Evolutionary conservation across 768 basidiomycete species (phyloP), one percentile per base, ranked within the genome.

Genomic region (Kwoniella newhampshirensis): DNA sequence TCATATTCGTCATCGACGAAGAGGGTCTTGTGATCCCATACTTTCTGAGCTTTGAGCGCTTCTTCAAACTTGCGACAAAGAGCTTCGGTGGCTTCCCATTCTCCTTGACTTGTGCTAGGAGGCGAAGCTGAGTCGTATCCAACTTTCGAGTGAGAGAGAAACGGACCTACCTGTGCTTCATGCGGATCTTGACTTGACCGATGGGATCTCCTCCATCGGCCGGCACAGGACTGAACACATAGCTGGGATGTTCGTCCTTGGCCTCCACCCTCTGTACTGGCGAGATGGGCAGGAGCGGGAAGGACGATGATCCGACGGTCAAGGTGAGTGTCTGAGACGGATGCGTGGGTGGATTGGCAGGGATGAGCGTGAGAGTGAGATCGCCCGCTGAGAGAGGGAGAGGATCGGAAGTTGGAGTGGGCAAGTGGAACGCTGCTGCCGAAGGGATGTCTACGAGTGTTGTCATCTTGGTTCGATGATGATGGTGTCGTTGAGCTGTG

Each of bases 1-100:
- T 71, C 66, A 25, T 65, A 68, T 49, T 74, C 71, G 52, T 71
- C 73, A 40, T 71, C 64, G n/a, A 64, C 63, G 39, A 67, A 72
- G 1, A 67, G 53, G 30, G 55, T 57, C 40, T 51, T 59, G 40
- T 74, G 71, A 27, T 73, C 59, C 73, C 73, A 76, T n/a, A 71
- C 60, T 17, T 60, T 54, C 20, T 73, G 58, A 7, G 57, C 47
- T 44, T 70, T 70, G n/a, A 76, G 52, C 0, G 43, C 50, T 2
- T 46, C 43, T 45, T 76, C 73, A 41, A 76, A 61, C 49, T 56
- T 52, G 2, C n/a, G 27, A 12, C 60, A 55, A 4, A 68, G 54
- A 5, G 65, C 57, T 51, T 76, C 71, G 4, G 70, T 67, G 21
- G 60, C 65, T 28, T 73, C 71, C 68, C 71, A 75, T 59, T 70